phyloP scores from a whole-genome alignment of 2,329 filamentous ascomycete genomes.

The Ceratocystis papillata region DNA sequence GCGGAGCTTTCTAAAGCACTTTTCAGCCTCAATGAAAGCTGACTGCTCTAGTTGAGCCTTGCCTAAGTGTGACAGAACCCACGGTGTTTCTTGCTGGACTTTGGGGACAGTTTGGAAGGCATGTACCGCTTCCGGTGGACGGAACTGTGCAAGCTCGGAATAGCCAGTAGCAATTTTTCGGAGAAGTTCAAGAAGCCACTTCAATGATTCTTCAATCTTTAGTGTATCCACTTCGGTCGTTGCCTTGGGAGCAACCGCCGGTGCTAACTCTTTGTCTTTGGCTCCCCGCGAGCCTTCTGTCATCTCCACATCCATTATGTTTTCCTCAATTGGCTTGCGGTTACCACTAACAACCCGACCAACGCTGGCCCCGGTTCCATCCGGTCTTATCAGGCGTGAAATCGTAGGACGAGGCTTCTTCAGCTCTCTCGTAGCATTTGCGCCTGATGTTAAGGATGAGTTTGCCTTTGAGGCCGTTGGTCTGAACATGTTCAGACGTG shows the following conservation, averaged over 20 bases:
- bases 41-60: constrained; percentile 86
- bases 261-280: constrained; percentile 20
- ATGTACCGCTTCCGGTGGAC: constrained; percentile 65
- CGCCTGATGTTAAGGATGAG: constrained; percentile 30
- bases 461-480: constrained; percentile 57
- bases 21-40: constrained; percentile 75
- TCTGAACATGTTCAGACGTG: constrained; percentile 58
- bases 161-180: constrained; percentile 74
- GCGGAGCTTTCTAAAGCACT: constrained; percentile 69
- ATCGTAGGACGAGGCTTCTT: constrained; percentile 73
- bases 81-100: constrained; percentile 77
- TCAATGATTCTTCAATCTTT: constrained; percentile 65
- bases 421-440: constrained; percentile 50
- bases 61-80: constrained; percentile 84
- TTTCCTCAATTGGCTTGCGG: constrained; percentile 60
- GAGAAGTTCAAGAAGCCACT: constrained; percentile 67
- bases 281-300: constrained; percentile 43
- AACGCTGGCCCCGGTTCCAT: constrained; percentile 57
- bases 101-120: constrained; percentile 60
- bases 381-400: constrained; percentile 53
- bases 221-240: constrained; percentile 42
- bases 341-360: constrained; percentile 85
- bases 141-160: constrained; percentile 65
- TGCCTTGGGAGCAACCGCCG: constrained; percentile 29
- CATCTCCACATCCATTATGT: constrained; percentile 57